Percentiles rank a stretch among this genome's conserved stretches.
These are phyloP conservation scores for Globisporangium yorkense DNA, from an alignment of 352 stramenopile genomes.

Conservation along the genomic window DNA sequence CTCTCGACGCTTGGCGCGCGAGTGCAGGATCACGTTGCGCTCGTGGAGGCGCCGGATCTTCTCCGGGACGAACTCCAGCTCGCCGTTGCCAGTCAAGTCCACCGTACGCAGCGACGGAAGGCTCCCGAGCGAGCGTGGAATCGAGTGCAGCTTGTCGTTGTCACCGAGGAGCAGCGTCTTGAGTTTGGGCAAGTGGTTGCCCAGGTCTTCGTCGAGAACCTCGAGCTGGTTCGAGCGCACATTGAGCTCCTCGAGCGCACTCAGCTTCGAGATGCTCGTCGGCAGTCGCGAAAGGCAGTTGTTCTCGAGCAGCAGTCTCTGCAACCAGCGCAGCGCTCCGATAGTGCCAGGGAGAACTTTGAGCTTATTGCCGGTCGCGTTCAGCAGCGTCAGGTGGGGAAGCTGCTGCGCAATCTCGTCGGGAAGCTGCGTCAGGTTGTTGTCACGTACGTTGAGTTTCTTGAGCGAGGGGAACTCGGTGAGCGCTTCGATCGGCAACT, in stretches of 20 bases:
- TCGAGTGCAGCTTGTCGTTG: constrained; percentile 23
- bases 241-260: constrained; percentile 40
- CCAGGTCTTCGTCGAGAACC: constrained; percentile 21
- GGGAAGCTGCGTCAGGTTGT: constrained; percentile 28
- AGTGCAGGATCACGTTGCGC: constrained; percentile 54
- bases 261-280: constrained; percentile 17
- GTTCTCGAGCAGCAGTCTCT: constrained; percentile 38
- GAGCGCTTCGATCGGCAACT: constrained; percentile 29
- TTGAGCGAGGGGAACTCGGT: constrained; percentile 32
- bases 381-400: constrained; percentile 33
- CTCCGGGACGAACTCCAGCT: constrained; percentile 28
- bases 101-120: constrained; percentile 31
- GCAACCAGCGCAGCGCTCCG: constrained; percentile 24
- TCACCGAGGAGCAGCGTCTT: constrained; percentile 33
- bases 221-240: constrained; percentile 33
- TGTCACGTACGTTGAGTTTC: constrained; percentile 42
- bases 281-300: constrained; percentile 35
- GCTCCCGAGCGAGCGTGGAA: constrained; percentile 20
- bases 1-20: constrained; percentile 49
- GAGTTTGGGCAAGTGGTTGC: constrained; percentile 25
- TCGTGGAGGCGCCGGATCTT: constrained; percentile 58
- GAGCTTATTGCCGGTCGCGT: constrained; percentile 34
- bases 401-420: constrained; percentile 24
- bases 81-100: constrained; percentile 37
- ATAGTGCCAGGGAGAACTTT: constrained; percentile 27